Evolutionary conservation across 352 stramenopile species (phyloP).

Genomic region (Globisporangium abappressorium): DNA sequence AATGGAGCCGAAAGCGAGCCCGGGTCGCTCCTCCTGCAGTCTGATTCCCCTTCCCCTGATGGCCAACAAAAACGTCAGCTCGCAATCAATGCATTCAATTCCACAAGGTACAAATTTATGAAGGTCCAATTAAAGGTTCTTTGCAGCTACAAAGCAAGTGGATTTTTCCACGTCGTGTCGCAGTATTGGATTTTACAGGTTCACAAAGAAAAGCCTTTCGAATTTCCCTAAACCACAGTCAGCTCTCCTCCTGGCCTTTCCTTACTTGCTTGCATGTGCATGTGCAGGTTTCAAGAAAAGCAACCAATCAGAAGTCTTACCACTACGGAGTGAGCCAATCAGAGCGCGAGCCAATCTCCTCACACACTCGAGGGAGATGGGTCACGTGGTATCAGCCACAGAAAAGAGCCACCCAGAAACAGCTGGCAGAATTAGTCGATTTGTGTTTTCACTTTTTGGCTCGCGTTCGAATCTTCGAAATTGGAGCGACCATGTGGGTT

Average conservation of each 20-base stretch:
- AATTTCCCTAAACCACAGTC: not conserved
- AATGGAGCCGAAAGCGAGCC: not conserved
- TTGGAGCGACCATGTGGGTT: not conserved
- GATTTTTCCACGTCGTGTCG: slow-evolving; percentile 11
- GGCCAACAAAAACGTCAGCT: not conserved
- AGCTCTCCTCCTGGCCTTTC: not conserved
- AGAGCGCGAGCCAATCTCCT: not conserved
- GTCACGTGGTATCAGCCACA: not conserved
- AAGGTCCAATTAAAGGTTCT: not conserved
- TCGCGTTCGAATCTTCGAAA: not conserved
- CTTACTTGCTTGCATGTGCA: not conserved
- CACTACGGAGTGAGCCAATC: not conserved
- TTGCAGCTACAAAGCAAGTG: not conserved
- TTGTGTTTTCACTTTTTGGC: not conserved
- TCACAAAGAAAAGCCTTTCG: not conserved
- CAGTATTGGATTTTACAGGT: not conserved
- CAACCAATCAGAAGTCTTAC: not conserved
- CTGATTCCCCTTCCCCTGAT: not conserved
- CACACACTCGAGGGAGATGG: not conserved
- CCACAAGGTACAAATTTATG: not conserved
- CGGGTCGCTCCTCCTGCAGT: not conserved
- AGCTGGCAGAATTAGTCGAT: slow-evolving; percentile 10
- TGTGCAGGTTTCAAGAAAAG: not conserved
- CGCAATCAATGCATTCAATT: not conserved
- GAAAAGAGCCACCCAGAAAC: not conserved